These are phyloP conservation scores for Puccinia novopanici DNA, from an alignment of 1,284 basidiomycete genomes.

Conservation along the genomic window DNA sequence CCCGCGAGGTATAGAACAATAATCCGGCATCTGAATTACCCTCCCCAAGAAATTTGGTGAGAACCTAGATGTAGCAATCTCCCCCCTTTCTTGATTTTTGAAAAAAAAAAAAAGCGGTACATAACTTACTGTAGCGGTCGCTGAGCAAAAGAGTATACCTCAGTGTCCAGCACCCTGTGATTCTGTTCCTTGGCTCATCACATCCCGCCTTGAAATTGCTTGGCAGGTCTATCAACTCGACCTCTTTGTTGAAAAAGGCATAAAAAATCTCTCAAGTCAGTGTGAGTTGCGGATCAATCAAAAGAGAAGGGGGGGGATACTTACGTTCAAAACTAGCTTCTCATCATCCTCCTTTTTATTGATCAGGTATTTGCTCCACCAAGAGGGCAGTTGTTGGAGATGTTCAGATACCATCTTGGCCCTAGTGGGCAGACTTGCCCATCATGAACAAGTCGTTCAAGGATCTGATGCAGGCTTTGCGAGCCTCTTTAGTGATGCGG, in stretches of 20 bases:
- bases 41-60: neutral
- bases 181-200: conserved; percentile 67
- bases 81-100: neutral
- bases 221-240: conserved; percentile 69
- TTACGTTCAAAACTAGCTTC: conserved; percentile 21
- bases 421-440: conserved; percentile 39
- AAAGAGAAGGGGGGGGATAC: neutral
- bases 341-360: neutral
- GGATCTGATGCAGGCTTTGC: conserved; percentile 34
- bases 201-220: conserved; percentile 59
- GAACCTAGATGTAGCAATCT: too few species aligned
- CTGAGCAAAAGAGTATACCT: conserved; percentile 92
- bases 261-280: too few species aligned
- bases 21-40: conserved; percentile 71
- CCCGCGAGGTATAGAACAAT: conserved; percentile 89
- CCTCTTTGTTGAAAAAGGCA: conserved; percentile 61
- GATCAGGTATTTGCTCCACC: conserved; percentile 41
- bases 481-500: conserved; percentile 26
- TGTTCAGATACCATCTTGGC: conserved; percentile 31
- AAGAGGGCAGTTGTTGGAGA: conserved; percentile 26
- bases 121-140: conserved; percentile 73
- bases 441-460: conserved; percentile 46
- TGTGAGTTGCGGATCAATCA: too few species aligned
- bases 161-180: conserved; percentile 73
- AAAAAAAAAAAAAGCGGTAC: too few species aligned